phyloP scores from a whole-genome alignment of 108 stramenopile species.

The Chaetoceros tenuissimus region DNA sequence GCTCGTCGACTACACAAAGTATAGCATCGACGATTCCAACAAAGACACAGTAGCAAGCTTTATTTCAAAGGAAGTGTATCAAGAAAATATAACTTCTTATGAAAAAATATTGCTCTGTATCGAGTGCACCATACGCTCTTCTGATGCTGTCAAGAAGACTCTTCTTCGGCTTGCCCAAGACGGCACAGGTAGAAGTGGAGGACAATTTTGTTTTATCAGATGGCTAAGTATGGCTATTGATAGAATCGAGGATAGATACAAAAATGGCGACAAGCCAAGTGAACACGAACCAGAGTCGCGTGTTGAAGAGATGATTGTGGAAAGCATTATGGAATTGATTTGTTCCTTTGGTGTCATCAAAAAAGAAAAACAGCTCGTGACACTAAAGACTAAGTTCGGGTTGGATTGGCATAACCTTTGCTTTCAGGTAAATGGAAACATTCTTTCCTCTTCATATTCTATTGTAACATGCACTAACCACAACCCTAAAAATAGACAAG shows the following conservation, averaged over 20 bases:
- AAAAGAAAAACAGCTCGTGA: neutral
- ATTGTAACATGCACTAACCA: too few relatives aligned
- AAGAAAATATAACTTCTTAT: neutral
- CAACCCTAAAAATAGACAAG: neutral
- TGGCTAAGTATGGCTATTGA: neutral
- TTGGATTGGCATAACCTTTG: neutral
- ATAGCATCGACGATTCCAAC: neutral
- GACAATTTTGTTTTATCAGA: neutral
- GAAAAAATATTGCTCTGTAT: neutral
- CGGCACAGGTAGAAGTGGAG: neutral
- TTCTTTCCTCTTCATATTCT: too few relatives aligned
- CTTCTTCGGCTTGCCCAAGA: neutral
- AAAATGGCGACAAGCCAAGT: neutral
- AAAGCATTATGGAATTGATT: neutral
- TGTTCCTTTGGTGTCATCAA: neutral
- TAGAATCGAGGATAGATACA: neutral
- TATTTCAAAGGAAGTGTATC: neutral
- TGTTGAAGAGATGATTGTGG: neutral
- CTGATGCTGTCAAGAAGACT: neutral
- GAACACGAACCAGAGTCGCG: neutral
- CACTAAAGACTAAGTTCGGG: neutral
- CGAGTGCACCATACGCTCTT: neutral
- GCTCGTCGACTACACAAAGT: neutral
- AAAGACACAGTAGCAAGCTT: neutral
- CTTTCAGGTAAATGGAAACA: too few relatives aligned